Evolutionary conservation across 495 filamentous ascomycete species (phyloP).

Genomic region (Staphylotrichum longicolle): DNA sequence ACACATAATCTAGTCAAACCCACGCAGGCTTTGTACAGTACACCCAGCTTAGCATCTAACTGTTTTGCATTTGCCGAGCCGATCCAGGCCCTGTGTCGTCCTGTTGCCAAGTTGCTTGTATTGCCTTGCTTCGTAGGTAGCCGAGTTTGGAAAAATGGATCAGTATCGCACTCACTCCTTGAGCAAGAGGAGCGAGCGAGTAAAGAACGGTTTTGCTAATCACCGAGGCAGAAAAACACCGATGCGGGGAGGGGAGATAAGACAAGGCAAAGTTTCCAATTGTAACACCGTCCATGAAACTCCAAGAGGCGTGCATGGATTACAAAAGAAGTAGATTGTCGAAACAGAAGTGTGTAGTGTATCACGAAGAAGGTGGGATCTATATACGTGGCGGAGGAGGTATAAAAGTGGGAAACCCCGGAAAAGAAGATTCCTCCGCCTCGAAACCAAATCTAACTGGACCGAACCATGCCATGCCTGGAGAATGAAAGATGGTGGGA

Average conservation of each 20-base stretch:
- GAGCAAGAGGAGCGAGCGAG: too few species aligned
- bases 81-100: too few species aligned
- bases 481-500: too few species aligned
- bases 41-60: not conserved
- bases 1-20: not conserved
- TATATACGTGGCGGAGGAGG: conserved; percentile 14
- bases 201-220: too few species aligned
- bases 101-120: too few species aligned
- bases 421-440: not conserved
- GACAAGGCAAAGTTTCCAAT: not conserved
- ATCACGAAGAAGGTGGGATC: conserved; percentile 3
- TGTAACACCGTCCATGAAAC: not conserved
- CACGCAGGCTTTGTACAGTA: conserved; percentile 14
- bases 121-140: too few species aligned
- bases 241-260: not conserved
- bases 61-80: conserved; percentile 2
- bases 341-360: conserved; percentile 4
- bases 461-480: not conserved
- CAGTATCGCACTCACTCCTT: too few species aligned
- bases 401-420: not conserved
- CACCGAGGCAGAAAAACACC: too few species aligned
- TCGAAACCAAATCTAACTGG: not conserved
- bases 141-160: too few species aligned
- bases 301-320: not conserved
- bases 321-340: conserved; percentile 12